A percentile compares a stretch with the other conserved stretches of the same genome.
phyloP scores from a whole-genome alignment of 495 filamentous ascomycete species.

The Parathielavia hyrcaniae region DNA sequence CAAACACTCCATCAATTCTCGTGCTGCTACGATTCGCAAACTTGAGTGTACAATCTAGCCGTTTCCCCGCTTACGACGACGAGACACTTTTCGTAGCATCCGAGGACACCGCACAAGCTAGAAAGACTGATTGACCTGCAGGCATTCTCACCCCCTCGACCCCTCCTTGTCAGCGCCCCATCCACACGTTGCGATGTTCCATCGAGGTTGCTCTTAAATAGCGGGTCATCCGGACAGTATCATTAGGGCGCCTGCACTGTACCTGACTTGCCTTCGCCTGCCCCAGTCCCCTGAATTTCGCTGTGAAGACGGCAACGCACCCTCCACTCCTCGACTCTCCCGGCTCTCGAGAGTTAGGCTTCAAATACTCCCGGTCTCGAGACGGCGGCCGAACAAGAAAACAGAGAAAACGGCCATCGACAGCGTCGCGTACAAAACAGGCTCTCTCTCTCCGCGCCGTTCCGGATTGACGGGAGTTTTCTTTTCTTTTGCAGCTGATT shows the following conservation, averaged over 20 bases:
- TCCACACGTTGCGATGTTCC: no score
- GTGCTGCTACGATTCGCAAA: no score
- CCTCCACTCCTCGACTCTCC: constrained; percentile 9
- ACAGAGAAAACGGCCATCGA: constrained; percentile 8
- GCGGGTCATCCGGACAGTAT: constrained; percentile 8
- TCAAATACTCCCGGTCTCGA: constrained; percentile 34
- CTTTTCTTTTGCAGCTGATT: constrained; percentile 7
- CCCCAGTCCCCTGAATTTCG: constrained; percentile 1
- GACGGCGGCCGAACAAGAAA: constrained; percentile 20
- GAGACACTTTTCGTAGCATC: no score
- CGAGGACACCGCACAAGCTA: no score
- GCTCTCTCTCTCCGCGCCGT: constrained; percentile 1
- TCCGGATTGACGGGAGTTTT: constrained; percentile 8
- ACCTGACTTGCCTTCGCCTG: background rate
- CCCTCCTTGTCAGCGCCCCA: background rate
- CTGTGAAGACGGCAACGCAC: constrained; percentile 11
- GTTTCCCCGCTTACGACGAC: no score
- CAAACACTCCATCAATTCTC: no score
- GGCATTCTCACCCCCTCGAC: background rate
- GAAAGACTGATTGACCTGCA: no score
- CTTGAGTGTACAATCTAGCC: no score
- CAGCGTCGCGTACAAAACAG: constrained; percentile 9
- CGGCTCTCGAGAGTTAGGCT: constrained; percentile 25
- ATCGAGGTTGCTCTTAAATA: background rate
- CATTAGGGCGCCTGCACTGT: constrained; percentile 3